These are phyloP conservation scores for Aspergillus sclerotiicarbonarius DNA, from an alignment of 495 filamentous ascomycete species.

Conservation along the genomic window DNA sequence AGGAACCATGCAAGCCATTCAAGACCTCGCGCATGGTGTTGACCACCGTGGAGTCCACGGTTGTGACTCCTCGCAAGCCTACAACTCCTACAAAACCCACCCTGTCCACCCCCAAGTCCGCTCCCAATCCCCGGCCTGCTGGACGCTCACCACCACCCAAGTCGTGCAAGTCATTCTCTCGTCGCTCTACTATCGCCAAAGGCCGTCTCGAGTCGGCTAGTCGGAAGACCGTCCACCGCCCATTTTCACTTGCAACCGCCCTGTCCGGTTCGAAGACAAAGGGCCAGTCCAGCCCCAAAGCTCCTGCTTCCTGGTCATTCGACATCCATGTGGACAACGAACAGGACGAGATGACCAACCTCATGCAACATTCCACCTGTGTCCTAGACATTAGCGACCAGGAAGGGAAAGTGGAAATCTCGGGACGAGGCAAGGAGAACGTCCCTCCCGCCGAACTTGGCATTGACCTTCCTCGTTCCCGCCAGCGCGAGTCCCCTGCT, in stretches of 20 bases:
- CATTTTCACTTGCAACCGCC: slow-evolving; percentile 79
- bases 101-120: slow-evolving; percentile 37
- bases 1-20: slow-evolving; percentile 36
- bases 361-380: slow-evolving; percentile 85
- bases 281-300: slow-evolving; percentile 36
- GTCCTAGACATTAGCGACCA: slow-evolving; percentile 78
- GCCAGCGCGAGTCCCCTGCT: slow-evolving; percentile 29
- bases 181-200: slow-evolving; percentile 39
- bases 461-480: slow-evolving; percentile 29
- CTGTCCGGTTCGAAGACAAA: slow-evolving; percentile 48
- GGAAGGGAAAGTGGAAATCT: slow-evolving; percentile 37
- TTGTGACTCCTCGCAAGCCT: slow-evolving; percentile 27
- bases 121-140: slow-evolving; percentile 35
- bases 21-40: slow-evolving; percentile 42
- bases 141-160: slow-evolving; percentile 42
- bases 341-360: slow-evolving; percentile 83
- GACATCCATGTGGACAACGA: slow-evolving; percentile 91
- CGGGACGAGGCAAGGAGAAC: slow-evolving; percentile 85
- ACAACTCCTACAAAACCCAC: slow-evolving; percentile 37
- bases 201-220: slow-evolving; percentile 53
- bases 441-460: slow-evolving; percentile 56
- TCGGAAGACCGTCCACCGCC: slow-evolving; percentile 41
- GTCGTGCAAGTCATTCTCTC: slow-evolving; percentile 31
- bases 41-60: slow-evolving; percentile 29
- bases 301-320: slow-evolving; percentile 78